Evolutionary conservation across 2,329 filamentous ascomycete species (phyloP).

Genomic region (Curvularia verruculosa): DNA sequence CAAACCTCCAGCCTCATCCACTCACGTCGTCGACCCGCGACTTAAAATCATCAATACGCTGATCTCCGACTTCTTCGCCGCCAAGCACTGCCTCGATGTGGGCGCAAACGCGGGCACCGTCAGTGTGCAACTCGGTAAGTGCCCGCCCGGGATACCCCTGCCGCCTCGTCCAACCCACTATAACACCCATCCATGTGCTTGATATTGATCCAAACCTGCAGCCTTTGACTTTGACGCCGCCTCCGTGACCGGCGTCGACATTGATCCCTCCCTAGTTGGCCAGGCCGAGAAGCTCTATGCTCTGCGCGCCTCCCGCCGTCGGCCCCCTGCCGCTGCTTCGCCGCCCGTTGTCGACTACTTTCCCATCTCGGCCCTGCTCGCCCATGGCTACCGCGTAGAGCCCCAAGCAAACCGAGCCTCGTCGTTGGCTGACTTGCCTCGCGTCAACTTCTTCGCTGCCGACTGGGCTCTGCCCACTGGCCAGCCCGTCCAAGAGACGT

Average conservation of each 20-base stretch:
- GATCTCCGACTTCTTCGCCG: slow-evolving; percentile 43
- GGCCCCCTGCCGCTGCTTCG: slow-evolving; percentile 26
- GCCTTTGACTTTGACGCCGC: slow-evolving; percentile 47
- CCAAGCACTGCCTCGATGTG: slow-evolving; percentile 47
- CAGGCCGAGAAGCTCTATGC: slow-evolving; percentile 47
- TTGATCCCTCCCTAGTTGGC: slow-evolving; percentile 45
- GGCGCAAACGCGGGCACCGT: slow-evolving; percentile 51
- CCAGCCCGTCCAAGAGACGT: slow-evolving; percentile 34
- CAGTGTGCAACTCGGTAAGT: slow-evolving; percentile 48
- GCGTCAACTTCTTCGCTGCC: slow-evolving; percentile 41
- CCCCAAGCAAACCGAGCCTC: slow-evolving; percentile 24
- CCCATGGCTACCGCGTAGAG: slow-evolving; percentile 42
- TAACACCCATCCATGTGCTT: slow-evolving; percentile 27
- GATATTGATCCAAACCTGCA: slow-evolving; percentile 41
- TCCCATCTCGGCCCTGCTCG: slow-evolving; percentile 45
- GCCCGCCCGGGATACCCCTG: slow-evolving; percentile 28
- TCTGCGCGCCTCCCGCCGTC: slow-evolving; percentile 45
- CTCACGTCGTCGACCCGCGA: slow-evolving; percentile 48
- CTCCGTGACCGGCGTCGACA: slow-evolving; percentile 49
- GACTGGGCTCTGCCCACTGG: slow-evolving; percentile 42
- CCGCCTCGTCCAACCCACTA: slow-evolving; percentile 37
- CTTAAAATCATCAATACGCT: slow-evolving; percentile 41
- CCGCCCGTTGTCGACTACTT: slow-evolving; percentile 41
- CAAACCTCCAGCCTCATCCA: slow-evolving; percentile 43
- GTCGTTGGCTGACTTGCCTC: slow-evolving; percentile 30